Conservation (phyloP, 306 rosid species). For the Rosa multiflora region DNA sequence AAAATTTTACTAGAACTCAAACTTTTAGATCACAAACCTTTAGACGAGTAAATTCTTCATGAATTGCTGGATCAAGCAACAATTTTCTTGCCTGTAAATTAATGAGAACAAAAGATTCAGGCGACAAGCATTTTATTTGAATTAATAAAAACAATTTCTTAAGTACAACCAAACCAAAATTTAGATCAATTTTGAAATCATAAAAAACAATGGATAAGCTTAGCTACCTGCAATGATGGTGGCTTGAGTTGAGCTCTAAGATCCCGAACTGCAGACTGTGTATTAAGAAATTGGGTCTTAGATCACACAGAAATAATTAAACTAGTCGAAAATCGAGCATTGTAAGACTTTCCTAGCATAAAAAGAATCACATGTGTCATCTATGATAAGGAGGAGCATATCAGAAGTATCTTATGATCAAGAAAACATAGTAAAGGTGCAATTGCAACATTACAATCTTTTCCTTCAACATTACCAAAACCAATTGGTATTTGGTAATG, state of each 20-base stretch:
- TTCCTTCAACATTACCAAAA: background rate
- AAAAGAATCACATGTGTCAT: background rate
- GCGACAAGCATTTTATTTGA: background rate
- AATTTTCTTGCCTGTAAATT: constrained; percentile 72
- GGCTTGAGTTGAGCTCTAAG: constrained; percentile 87
- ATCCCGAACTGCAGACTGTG: constrained; percentile 87
- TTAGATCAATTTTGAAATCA: background rate
- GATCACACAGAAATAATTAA: background rate
- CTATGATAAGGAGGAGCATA: background rate
- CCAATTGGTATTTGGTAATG: background rate
- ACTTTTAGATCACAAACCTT: constrained; percentile 51
- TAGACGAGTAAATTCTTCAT: constrained; percentile 86
- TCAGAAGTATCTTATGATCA: background rate
- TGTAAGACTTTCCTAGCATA: background rate
- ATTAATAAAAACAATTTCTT: background rate
- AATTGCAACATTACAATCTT: background rate
- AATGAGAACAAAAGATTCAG: constrained; percentile 17
- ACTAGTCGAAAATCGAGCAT: background rate
- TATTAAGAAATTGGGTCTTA: constrained; percentile 24
- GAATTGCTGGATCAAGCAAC: constrained; percentile 88
- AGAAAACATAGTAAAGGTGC: background rate
- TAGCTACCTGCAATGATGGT: constrained; percentile 87
- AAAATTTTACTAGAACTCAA: background rate
- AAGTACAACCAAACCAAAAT: constrained; percentile 2
- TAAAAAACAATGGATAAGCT: background rate